These are phyloP conservation scores for Fusarium sp. DNA, from an alignment of 2,329 filamentous ascomycete genomes.

Conservation along the genomic window DNA sequence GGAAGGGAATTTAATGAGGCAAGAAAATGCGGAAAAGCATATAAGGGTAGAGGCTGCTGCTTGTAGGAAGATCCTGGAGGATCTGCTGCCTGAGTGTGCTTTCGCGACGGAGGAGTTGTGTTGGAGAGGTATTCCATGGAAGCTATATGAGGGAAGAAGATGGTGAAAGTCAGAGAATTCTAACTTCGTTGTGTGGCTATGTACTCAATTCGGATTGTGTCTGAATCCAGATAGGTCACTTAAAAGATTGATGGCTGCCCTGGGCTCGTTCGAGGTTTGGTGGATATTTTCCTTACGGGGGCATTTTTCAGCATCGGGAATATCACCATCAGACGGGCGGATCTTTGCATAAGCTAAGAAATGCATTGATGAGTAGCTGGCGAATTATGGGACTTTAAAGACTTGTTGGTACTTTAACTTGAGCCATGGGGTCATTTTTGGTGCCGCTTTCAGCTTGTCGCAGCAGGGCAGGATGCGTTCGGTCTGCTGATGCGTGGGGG, in stretches of 20 bases:
- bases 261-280: no score
- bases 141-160: neutral
- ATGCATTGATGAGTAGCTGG: neutral
- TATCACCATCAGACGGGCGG: neutral
- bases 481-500: conserved; percentile 6
- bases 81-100: neutral
- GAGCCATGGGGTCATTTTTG: neutral
- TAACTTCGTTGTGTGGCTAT: no score
- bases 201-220: no score
- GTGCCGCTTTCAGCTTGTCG: neutral
- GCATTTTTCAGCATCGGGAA: neutral
- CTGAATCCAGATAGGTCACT: no score
- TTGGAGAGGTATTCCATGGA: neutral
- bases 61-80: neutral
- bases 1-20: neutral
- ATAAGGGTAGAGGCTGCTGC: neutral
- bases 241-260: no score
- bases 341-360: no score
- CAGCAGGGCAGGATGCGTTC: neutral
- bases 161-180: no score
- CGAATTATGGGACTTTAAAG: neutral
- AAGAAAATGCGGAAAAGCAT: neutral
- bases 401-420: neutral
- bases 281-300: neutral
- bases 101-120: neutral